A percentile compares a stretch with the other conserved stretches of the same genome.
Conservation (phyloP, 139 green algal genomes). For the Diplosphaera chodatii region DNA sequence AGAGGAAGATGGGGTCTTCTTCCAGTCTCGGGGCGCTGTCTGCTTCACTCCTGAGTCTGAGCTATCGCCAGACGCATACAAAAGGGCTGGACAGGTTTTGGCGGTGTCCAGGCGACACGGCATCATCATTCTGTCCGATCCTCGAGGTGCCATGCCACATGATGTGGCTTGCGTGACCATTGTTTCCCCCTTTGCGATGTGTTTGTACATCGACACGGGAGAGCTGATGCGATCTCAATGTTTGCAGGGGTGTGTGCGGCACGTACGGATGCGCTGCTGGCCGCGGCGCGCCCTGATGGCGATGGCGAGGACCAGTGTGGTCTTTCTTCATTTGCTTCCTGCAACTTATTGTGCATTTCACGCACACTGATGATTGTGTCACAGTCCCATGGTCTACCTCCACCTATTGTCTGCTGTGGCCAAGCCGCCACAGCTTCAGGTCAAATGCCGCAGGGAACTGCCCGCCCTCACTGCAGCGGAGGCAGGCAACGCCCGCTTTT, state of each 20-base stretch:
- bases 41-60: background rate
- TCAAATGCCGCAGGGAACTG: slow-evolving; percentile 21
- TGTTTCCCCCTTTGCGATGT: too few species aligned
- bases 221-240: too few species aligned
- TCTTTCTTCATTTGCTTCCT: too few species aligned
- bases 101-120: background rate
- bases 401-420: too few species aligned
- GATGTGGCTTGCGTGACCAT: too few species aligned
- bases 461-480: background rate
- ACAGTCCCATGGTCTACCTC: too few species aligned
- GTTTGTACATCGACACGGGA: too few species aligned
- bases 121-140: background rate
- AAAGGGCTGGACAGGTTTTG: background rate
- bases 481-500: slow-evolving; percentile 1
- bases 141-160: too few species aligned
- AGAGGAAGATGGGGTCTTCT: background rate
- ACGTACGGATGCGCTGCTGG: slow-evolving; percentile 11
- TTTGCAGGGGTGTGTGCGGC: slow-evolving; percentile 15
- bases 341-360: background rate
- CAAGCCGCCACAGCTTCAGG: too few species aligned
- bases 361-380: too few species aligned
- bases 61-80: background rate
- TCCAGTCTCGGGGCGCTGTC: background rate
- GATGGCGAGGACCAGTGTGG: slow-evolving; percentile 20
- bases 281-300: slow-evolving; percentile 16